These are phyloP conservation scores for Leccinum pellstonianum DNA, from an alignment of 768 basidiomycete species.

Conservation along the genomic window DNA sequence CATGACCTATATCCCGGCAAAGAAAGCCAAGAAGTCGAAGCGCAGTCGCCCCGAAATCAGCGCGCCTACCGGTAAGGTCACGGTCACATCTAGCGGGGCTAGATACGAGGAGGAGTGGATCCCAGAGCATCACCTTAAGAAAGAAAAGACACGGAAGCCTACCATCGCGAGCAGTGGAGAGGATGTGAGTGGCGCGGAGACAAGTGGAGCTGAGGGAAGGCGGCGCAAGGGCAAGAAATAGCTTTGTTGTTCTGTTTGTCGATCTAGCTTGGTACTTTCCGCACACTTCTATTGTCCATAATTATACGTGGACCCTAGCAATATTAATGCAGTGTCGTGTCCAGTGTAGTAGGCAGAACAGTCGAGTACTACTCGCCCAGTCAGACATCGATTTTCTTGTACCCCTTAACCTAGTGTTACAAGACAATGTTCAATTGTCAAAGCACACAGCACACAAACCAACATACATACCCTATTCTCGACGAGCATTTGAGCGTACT, in stretches of 20 bases:
- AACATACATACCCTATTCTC: conserved; percentile 73
- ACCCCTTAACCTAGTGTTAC: conserved; percentile 72
- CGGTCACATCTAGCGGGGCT: conserved; percentile 58
- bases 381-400: conserved; percentile 70
- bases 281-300: conserved; percentile 4
- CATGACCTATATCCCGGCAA: conserved; percentile 59
- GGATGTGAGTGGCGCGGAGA: conserved; percentile 64
- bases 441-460: background rate
- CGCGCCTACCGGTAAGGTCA: conserved; percentile 54
- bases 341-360: background rate
- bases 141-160: conserved; percentile 52
- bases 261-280: conserved; percentile 1
- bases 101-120: conserved; percentile 91
- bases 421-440: conserved; percentile 4
- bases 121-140: conserved; percentile 83
- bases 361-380: background rate
- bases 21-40: conserved; percentile 52
- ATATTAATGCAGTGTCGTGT: background rate
- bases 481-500: conserved; percentile 74
- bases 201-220: conserved; percentile 55
- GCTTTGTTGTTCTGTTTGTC: background rate
- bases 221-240: conserved; percentile 52
- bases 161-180: conserved; percentile 57
- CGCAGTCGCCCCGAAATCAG: conserved; percentile 47
- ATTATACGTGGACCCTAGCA: conserved; percentile 6